Evolutionary conservation across 2,329 filamentous ascomycete species (phyloP), one percentile per base, ranked within the genome.

Genomic region (Hirsutella rhossiliensis): DNA sequence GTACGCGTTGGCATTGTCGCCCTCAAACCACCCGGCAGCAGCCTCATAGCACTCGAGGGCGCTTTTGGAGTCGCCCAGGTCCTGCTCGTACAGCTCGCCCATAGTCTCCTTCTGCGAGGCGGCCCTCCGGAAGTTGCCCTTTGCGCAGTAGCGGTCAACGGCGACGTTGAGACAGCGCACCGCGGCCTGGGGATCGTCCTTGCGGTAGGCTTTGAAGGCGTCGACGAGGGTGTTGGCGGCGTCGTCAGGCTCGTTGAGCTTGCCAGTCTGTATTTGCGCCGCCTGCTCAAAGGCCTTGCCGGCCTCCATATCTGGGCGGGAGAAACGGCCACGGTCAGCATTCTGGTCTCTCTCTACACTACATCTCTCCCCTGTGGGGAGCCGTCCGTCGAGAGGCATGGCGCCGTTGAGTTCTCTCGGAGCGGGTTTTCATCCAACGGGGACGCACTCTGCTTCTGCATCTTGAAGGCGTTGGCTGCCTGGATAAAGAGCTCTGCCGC

Each of bases 181-280:
- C 15, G 89, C 90, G 56, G 90, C 83, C 59, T 87, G 74, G 18
- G 88, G 88, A 56, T 86, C 80, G 43, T 84, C 80, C 66, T 88
- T 94, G 56, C 83, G 78, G 69, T 96, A 97, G 47, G 87, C 84
- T 71, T 97, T 96, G 76, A 89, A 97, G 43, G 92, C 92, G 62
- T 97, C 89, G 56, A 83, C 78, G 48, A 88, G 71, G 40, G 84
- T 83, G 65, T 94, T 94, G 50, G 90, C 89, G 40, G 88, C 87
- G 60, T 97, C 92, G 61, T 94, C 87, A 37, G 84, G 86, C 59
- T 97, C 89, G 60, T 88, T 94, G 42, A 97, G 76, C 55, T 89
- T 82, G 52, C 80, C 75, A 41, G 70, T 76, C 63, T 94, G 87
- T 47, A 97, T 81, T 38, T 75, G 65, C n/a, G 88, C 90, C 12